Evolutionary conservation across 192 early-diverging fungal species (phyloP).

Genomic region (Backusella tuberculispora): DNA sequence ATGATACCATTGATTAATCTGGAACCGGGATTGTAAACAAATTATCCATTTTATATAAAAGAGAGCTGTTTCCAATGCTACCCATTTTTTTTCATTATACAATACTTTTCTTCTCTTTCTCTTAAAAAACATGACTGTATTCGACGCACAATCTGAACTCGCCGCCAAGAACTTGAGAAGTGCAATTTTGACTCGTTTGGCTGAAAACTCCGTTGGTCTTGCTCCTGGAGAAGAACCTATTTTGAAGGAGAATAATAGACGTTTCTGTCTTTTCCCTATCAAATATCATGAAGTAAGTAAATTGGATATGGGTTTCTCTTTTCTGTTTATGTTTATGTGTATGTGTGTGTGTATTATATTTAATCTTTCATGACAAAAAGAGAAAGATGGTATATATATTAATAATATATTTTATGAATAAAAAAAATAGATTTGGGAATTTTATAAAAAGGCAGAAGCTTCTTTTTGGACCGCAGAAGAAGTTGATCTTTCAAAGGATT

Average conservation of each 20-base stretch:
- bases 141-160: background rate
- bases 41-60: background rate
- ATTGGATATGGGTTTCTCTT: slow-evolving; percentile 24
- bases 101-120: background rate
- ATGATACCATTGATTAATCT: background rate
- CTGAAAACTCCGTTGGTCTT: background rate
- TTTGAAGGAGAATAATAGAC: slow-evolving; percentile 64
- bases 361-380: background rate
- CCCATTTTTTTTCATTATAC: background rate
- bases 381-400: background rate
- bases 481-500: slow-evolving; percentile 90
- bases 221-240: slow-evolving; percentile 9
- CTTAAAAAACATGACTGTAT: slow-evolving; percentile 7
- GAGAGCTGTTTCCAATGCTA: background rate
- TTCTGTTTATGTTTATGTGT: background rate
- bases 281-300: slow-evolving; percentile 91
- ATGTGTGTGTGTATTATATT: background rate
- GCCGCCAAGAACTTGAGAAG: slow-evolving; percentile 10
- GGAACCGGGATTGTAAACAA: background rate
- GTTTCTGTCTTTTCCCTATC: slow-evolving; percentile 91
- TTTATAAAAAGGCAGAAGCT: slow-evolving; percentile 96
- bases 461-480: slow-evolving; percentile 96
- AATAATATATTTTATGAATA: background rate
- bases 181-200: background rate
- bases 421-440: background rate